These are phyloP conservation scores for Cytospora mali DNA, from an alignment of 2,329 filamentous ascomycete genomes.

Conservation along the genomic window DNA sequence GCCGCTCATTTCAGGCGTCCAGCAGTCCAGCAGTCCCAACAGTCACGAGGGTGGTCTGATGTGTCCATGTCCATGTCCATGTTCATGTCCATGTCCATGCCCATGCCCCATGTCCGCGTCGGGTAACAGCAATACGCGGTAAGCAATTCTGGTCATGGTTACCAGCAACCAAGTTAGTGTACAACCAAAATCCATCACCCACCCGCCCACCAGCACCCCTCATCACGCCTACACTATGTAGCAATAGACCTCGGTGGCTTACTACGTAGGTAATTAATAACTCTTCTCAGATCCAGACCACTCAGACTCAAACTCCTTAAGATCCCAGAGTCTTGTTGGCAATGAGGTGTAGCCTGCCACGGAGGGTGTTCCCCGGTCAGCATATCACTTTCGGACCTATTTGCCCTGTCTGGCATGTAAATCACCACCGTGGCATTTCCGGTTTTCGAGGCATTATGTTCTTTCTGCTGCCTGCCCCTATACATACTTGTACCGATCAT, in stretches of 20 bases:
- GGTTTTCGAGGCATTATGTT: slow-evolving; percentile 1
- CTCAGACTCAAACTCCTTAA: neutral
- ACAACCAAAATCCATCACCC: neutral
- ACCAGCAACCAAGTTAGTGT: neutral
- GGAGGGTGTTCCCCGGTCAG: slow-evolving; percentile 6
- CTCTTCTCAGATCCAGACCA: neutral
- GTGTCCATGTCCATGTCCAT: neutral
- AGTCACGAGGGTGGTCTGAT: too few relatives aligned
- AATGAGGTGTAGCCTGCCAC: neutral
- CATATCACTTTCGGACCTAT: slow-evolving; percentile 18
- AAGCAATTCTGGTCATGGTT: neutral
- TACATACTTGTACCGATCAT: neutral
- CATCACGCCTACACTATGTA: neutral
- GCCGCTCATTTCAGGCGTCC: neutral
- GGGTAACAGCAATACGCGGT: slow-evolving; percentile 1
- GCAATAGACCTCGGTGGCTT: too few relatives aligned
- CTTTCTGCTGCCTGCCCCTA: neutral
- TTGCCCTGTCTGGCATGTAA: slow-evolving; percentile 20
- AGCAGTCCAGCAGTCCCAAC: too few relatives aligned
- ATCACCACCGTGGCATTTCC: neutral
- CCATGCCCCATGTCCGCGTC: neutral
- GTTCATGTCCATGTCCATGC: neutral
- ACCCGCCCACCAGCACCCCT: neutral
- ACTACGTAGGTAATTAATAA: too few relatives aligned
- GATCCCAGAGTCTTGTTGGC: neutral